Evolutionary conservation across 129 eudicot species (phyloP).

Genomic region (Flaveria robusta): DNA sequence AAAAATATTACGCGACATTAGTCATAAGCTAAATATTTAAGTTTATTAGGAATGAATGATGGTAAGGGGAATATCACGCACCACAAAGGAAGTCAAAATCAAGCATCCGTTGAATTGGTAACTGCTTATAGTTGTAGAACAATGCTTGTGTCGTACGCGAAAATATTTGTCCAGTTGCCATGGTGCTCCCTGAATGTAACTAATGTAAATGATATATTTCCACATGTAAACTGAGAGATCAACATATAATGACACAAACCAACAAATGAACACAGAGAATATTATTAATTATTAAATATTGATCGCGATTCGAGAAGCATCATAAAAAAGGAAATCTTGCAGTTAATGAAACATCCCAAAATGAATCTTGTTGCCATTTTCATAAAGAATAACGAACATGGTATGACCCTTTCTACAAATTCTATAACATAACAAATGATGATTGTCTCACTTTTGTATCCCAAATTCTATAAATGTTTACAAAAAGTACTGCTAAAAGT

Average conservation of each 20-base stretch:
- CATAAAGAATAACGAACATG: not conserved
- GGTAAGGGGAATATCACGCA: constrained; percentile 32
- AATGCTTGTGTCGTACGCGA: constrained; percentile 92
- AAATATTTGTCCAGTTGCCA: constrained; percentile 97
- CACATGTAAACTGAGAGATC: not conserved
- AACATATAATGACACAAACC: not conserved
- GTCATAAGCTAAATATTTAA: not conserved
- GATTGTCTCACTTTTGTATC: constrained; percentile 1
- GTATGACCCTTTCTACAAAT: not conserved
- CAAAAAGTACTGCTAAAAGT: constrained; percentile 8
- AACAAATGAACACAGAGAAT: constrained; percentile 4
- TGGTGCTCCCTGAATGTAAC: constrained; percentile 49
- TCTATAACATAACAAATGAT: constrained; percentile 10
- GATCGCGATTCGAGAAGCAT: not conserved
- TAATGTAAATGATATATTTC: constrained; percentile 21
- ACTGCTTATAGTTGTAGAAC: constrained; percentile 90
- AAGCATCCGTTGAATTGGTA: constrained; percentile 98
- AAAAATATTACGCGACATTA: constrained; percentile 1
- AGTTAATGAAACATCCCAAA: not conserved
- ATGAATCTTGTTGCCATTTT: not conserved
- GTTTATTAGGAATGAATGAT: not conserved
- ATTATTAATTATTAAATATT: not conserved
- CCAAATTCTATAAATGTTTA: not conserved
- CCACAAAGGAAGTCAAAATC: constrained; percentile 99
- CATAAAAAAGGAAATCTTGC: not conserved